Evolutionary conservation across 2,329 filamentous ascomycete genomes (phyloP).

Genomic region (Arthrobotrys iridis): DNA sequence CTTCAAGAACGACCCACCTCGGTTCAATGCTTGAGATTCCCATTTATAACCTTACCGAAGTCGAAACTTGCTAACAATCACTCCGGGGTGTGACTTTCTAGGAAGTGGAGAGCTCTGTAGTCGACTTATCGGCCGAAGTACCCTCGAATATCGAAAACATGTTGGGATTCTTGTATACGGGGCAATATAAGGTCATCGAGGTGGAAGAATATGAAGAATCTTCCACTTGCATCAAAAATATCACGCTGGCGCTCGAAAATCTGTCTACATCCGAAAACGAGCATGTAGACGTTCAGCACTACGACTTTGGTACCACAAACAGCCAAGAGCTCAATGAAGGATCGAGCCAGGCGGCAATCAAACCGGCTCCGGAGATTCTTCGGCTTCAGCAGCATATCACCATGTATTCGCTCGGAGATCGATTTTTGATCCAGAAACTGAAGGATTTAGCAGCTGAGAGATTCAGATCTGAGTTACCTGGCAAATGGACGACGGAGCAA

Average conservation of each 20-base stretch:
- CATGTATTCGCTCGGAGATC: slow-evolving; percentile 29
- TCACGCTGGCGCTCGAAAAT: too few species aligned
- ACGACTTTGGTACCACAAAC: neutral
- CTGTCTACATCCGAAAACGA: too few species aligned
- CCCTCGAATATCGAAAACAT: slow-evolving; percentile 7
- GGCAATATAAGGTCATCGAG: too few species aligned
- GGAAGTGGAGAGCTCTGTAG: neutral
- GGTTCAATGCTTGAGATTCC: too few species aligned
- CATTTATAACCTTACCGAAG: too few species aligned
- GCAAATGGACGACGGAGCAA: neutral
- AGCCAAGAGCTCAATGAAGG: neutral
- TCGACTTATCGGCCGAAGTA: slow-evolving; percentile 13
- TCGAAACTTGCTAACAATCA: too few species aligned
- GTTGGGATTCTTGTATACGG: slow-evolving; percentile 27
- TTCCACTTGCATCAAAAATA: too few species aligned
- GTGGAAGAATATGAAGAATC: too few species aligned
- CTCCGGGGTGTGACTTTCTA: neutral
- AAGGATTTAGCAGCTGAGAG: neutral
- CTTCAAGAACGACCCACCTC: too few species aligned
- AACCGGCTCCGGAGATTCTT: neutral
- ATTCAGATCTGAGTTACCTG: neutral
- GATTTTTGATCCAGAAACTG: slow-evolving; percentile 20
- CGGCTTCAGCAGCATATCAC: neutral
- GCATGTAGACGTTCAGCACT: neutral
- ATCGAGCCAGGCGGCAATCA: neutral